Evolutionary conservation across 179 eudicot species (phyloP), one percentile per base, ranked within the genome.

Genomic region (Sideroxylon spinosum): DNA sequence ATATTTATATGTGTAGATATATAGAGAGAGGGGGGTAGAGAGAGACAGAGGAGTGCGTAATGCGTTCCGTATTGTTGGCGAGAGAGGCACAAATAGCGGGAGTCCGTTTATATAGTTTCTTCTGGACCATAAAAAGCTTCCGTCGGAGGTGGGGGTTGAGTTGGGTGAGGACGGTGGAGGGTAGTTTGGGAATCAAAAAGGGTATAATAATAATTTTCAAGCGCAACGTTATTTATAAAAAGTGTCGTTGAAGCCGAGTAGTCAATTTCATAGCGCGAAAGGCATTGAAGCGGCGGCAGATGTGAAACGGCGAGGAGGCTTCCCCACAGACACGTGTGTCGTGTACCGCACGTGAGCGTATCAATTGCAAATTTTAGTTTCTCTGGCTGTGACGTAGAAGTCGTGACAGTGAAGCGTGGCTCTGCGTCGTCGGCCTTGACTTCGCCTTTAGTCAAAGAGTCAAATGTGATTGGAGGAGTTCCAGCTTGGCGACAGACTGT

Each of bases 81-180:
- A 59, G 25, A 64, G 79, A 22, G 29, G 68, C 19, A 73, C 64
- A 79, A 76, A 29, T 59, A 73, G 88, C 67, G 85, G 78, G 83
- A 81, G 84, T 64, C 74, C 61, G 77, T 83, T 81, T 85, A 73
- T 85, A 83, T 72, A 63, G 71, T 50, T 61, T 32, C 17, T 63
- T 26, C 19, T 13, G 22, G 46, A 23, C 62, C 75, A 7, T 6
- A 52, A 37, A 3, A 37, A 3, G 44, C 44, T 37, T 37, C n/a
- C n/a, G n/a, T n/a, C n/a, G n/a, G n/a, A n/a, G n/a, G n/a, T n/a
- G n/a, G n/a, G n/a, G n/a, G n/a, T n/a, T 37, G 44, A 6, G 44
- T 37, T 37, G 44, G 44, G 44, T 37, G 44, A 37, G 44, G 44
- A 37, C 25, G 53, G 13, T 2, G 53, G 20, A 32, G 72, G 72